phyloP scores from a whole-genome alignment of 164 flowering plant species.

The Warburgia ugandensis region DNA sequence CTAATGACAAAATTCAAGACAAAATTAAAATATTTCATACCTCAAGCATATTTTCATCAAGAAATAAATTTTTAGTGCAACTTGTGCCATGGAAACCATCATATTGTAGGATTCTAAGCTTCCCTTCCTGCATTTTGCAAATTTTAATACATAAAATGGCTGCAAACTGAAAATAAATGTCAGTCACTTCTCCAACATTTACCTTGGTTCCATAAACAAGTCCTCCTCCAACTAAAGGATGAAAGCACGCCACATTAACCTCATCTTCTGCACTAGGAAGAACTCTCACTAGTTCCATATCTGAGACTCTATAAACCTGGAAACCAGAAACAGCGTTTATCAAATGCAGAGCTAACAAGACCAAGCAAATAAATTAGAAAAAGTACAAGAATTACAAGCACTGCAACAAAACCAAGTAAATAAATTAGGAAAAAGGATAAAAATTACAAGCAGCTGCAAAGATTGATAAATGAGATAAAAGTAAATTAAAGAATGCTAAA shows the following conservation, averaged over 20 bases:
- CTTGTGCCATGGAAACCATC: constrained; percentile 41
- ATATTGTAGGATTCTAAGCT: constrained; percentile 76
- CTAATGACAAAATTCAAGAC: constrained; percentile 1
- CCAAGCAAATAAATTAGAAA: no score
- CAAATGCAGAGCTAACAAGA: background rate
- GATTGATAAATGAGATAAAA: no score
- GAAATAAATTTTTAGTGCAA: constrained; percentile 21
- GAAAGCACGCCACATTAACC: constrained; percentile 99
- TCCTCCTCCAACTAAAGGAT: constrained; percentile 90
- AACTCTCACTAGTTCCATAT: constrained; percentile 96
- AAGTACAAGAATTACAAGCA: no score
- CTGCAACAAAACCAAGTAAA: no score
- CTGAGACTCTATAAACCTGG: constrained; percentile 90
- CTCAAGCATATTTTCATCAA: constrained; percentile 63
- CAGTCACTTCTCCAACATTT: background rate
- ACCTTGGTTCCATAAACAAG: constrained; percentile 99
- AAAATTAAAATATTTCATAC: constrained; percentile 35
- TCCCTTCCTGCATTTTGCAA: constrained; percentile 70
- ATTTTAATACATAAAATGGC: background rate
- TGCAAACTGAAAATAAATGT: background rate
- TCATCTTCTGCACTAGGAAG: constrained; percentile 99
- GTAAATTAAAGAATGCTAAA: no score
- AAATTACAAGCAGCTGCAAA: no score
- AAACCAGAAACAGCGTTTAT: background rate
- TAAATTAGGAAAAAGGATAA: no score